phyloP scores from a whole-genome alignment of 2,329 filamentous ascomycete species.

The Ophiostoma quercus region DNA sequence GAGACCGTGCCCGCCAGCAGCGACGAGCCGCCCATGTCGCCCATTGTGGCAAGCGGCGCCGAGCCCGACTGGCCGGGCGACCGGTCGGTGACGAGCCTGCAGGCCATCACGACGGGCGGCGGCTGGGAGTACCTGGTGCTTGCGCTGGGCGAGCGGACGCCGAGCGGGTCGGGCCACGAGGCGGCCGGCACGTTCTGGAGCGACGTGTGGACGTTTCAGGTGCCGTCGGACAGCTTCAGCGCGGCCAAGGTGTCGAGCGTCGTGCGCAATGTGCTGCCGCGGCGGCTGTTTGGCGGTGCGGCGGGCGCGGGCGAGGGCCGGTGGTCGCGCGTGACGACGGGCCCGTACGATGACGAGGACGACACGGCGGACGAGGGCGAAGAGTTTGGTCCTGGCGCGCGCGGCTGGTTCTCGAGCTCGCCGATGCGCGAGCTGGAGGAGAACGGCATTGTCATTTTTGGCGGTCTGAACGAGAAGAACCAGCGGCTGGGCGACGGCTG shows the following conservation, averaged over 20 bases:
- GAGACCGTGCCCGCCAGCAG: conserved; percentile 29
- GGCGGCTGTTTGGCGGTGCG: conserved; percentile 22
- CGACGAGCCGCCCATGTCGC: conserved; percentile 30
- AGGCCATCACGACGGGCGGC: conserved; percentile 53
- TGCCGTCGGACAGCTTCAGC: conserved; percentile 51
- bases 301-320: conserved; percentile 48
- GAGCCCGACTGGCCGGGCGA: conserved; percentile 43
- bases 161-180: conserved; percentile 46
- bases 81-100: conserved; percentile 50
- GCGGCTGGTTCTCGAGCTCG: conserved; percentile 56
- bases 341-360: conserved; percentile 48
- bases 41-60: not conserved
- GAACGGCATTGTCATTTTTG: conserved; percentile 55
- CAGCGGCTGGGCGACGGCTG: conserved; percentile 56
- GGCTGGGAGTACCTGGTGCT: conserved; percentile 59
- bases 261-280: conserved; percentile 27
- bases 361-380: conserved; percentile 38
- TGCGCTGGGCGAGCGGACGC: conserved; percentile 53
- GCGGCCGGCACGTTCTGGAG: conserved; percentile 51
- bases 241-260: conserved; percentile 52
- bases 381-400: conserved; percentile 44
- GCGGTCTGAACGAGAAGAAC: conserved; percentile 51
- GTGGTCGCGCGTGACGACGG: conserved; percentile 49
- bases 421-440: conserved; percentile 55
- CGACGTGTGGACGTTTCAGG: conserved; percentile 61